Evolutionary conservation across 352 stramenopile species (phyloP).

Genomic region (Globisporangium solare): DNA sequence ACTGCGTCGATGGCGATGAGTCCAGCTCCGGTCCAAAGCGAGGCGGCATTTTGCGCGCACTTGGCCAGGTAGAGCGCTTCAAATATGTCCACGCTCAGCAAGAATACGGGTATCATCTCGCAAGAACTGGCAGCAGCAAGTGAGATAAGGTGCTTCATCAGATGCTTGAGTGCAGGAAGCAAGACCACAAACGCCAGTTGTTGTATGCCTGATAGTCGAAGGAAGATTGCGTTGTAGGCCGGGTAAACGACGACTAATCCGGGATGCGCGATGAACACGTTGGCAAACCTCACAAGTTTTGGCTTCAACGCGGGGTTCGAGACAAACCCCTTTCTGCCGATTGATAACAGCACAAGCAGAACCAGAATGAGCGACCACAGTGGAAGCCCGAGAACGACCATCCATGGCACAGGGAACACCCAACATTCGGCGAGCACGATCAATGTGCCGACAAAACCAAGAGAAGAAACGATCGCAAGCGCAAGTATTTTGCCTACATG

Average conservation of each 20-base stretch:
- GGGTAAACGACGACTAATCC: neutral
- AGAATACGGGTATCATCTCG: neutral
- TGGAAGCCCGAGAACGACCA: neutral
- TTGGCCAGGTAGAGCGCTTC: constrained; percentile 1
- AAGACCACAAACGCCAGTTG: constrained; percentile 3
- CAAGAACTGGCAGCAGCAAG: neutral
- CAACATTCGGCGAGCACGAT: neutral
- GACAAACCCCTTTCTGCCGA: neutral
- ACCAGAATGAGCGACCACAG: neutral
- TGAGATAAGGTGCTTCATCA: neutral
- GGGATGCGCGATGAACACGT: neutral
- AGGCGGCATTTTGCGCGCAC: neutral
- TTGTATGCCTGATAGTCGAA: neutral
- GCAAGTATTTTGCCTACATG: neutral
- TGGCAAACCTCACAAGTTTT: neutral
- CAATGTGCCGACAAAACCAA: neutral
- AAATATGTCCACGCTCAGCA: constrained; percentile 3
- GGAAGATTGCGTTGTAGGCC: constrained; percentile 2
- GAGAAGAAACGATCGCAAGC: neutral
- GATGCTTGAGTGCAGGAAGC: neutral
- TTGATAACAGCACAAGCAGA: neutral
- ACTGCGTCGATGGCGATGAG: constrained; percentile 4
- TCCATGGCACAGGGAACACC: constrained; percentile 1
- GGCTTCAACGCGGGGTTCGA: neutral
- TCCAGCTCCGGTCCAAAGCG: neutral